Evolutionary conservation across 352 stramenopile species (phyloP), one percentile per base, ranked within the genome.

Genomic region (Phytophthora citricola): DNA sequence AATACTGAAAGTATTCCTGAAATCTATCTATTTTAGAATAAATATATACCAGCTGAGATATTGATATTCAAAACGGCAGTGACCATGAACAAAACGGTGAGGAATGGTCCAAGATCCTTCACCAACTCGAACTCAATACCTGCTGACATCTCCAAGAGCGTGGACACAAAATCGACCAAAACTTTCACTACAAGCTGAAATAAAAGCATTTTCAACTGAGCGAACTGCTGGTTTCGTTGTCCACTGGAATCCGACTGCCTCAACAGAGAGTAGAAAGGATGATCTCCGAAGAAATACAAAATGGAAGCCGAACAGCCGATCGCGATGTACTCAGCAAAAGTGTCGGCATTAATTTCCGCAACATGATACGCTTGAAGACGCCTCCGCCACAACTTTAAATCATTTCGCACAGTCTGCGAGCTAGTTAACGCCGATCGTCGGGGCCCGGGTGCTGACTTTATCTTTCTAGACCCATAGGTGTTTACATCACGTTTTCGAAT

Each of bases 301-400:
- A 80, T 76, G 4, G 63, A 49, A 6, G 60, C 59, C 0, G 64
- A 81, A 15, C 73, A 71, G 1, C 60, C 61, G 41, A 82, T 72
- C 0, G 76, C 63, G 27, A 86, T 77, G 44, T 86, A 86, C 61
- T 86, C 77, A 26, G 77, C 71, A 31, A 78, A 81, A 69, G 83
- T 86, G 36, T 81, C 75, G 38, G 74, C 75, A 29, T 72, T 76
- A 10, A 63, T 27, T 44, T 86, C 78, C 2, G 75, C 72, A 6
- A 70, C 73, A 20, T 83, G 64, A n/a, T 80, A 67, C 2, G 47
- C 32, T 5, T 83, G 10, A 7, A 73, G 26, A 5, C 71, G 74
- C n/a, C 38, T 54, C 17, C 51, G 54, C 72, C 76, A 81, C 11
- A 48, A 26, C 5, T 71, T 45, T 3, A 81, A 81, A 6, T 66